These are phyloP conservation scores for Dactylellina leptospora DNA, from an alignment of 2,329 filamentous ascomycete species.

Conservation along the genomic window DNA sequence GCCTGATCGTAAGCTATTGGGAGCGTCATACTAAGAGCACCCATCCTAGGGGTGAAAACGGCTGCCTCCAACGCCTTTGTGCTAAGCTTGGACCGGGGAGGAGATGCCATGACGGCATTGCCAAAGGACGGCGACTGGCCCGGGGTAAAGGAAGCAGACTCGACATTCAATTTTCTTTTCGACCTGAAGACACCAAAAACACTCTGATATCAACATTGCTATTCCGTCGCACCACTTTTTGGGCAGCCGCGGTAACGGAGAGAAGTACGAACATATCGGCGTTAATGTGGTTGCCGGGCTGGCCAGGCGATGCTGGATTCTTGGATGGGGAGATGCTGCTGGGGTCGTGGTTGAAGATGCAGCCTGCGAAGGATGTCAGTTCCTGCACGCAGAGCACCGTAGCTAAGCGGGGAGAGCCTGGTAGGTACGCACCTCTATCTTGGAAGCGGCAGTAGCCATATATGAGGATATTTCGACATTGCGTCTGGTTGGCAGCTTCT, in stretches of 20 bases:
- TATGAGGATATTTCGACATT: constrained; percentile 91
- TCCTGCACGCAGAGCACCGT: neutral
- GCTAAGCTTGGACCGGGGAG: constrained; percentile 77
- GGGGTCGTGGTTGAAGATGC: constrained; percentile 83
- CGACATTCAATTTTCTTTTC: constrained; percentile 88
- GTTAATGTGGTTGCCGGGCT: constrained; percentile 32
- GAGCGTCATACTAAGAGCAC: constrained; percentile 55
- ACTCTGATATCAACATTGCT: constrained; percentile 37
- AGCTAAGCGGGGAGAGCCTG: neutral
- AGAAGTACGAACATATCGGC: constrained; percentile 49
- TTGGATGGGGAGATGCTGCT: constrained; percentile 57
- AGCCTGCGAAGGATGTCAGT: constrained; percentile 63
- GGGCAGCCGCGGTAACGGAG: constrained; percentile 12
- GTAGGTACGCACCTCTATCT: constrained; percentile 71
- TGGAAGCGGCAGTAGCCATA: constrained; percentile 93
- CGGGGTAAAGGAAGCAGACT: constrained; percentile 94
- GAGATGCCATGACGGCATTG: constrained; percentile 59
- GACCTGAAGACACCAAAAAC: constrained; percentile 36
- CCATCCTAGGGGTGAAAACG: constrained; percentile 78
- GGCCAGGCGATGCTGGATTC: constrained; percentile 54
- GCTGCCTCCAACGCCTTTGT: constrained; percentile 90
- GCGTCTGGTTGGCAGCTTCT: constrained; percentile 74
- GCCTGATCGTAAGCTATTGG: too few species aligned
- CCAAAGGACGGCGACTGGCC: constrained; percentile 51
- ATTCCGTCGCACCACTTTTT: constrained; percentile 2